Evolutionary conservation across 2,329 filamentous ascomycete species (phyloP).

Genomic region (Gyromitra esculenta): DNA sequence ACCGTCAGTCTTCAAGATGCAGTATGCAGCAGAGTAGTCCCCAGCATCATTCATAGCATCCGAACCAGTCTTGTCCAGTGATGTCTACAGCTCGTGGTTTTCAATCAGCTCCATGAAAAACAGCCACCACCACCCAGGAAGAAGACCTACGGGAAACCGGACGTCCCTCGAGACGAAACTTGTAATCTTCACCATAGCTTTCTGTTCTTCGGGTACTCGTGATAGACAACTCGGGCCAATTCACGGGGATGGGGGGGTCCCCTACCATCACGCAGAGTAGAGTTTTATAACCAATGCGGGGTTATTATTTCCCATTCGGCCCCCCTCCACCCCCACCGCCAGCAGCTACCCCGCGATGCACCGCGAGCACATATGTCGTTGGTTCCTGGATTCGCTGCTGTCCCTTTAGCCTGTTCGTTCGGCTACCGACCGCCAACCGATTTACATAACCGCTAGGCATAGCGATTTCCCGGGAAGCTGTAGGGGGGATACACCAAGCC

Average conservation of each 20-base stretch:
- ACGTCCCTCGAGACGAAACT: conserved; percentile 77
- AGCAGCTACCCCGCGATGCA: conserved; percentile 36
- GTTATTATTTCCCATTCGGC: conserved; percentile 1
- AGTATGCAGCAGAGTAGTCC: conserved; percentile 95
- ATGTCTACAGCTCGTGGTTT: conserved; percentile 67
- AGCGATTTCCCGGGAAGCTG: not conserved
- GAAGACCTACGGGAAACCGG: conserved; percentile 70
- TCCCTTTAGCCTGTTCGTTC: conserved; percentile 41
- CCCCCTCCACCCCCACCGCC: not conserved
- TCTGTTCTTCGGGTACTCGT: not conserved
- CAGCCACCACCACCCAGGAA: not conserved
- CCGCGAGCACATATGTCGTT: not conserved
- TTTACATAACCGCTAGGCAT: conserved; percentile 1
- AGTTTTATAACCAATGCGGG: conserved; percentile 44
- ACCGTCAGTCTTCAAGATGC: conserved; percentile 80
- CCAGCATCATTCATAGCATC: conserved; percentile 96
- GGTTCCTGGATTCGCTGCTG: conserved; percentile 12
- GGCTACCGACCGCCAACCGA: conserved; percentile 1
- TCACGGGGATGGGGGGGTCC: not conserved
- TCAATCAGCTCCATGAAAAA: not conserved
- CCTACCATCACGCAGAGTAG: not conserved
- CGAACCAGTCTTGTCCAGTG: conserved; percentile 92
- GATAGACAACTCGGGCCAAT: not conserved
- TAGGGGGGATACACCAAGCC: not conserved
- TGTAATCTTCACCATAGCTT: conserved; percentile 72